These are phyloP conservation scores for Cystofilobasidium macerans DNA, from an alignment of 768 basidiomycete genomes.

Conservation along the genomic window DNA sequence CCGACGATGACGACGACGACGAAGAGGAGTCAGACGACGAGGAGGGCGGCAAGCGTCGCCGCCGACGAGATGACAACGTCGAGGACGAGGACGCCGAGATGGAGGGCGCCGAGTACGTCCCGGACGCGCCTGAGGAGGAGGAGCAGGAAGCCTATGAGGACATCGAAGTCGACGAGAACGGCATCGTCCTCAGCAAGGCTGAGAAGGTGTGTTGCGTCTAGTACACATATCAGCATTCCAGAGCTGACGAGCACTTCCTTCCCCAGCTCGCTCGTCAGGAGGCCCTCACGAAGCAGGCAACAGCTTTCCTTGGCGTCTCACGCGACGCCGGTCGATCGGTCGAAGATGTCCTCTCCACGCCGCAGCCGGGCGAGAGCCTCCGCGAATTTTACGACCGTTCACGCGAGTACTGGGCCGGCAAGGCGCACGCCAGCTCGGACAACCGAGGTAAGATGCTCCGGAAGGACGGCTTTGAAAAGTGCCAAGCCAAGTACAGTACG, in stretches of 20 bases:
- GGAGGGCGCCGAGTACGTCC: constrained; percentile 33
- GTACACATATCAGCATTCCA: not conserved
- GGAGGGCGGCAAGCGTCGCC: constrained; percentile 36
- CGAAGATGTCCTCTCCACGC: constrained; percentile 66
- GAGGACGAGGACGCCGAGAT: constrained; percentile 41
- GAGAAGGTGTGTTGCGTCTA: not conserved
- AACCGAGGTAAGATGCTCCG: constrained; percentile 67
- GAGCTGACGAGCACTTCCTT: not conserved
- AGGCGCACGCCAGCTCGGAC: constrained; percentile 50
- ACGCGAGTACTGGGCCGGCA: constrained; percentile 69
- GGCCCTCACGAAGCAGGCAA: constrained; percentile 43
- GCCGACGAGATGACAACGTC: constrained; percentile 44
- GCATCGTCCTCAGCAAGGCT: constrained; percentile 12
- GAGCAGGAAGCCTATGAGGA: constrained; percentile 28
- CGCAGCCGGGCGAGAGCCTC: constrained; percentile 71
- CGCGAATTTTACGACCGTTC: constrained; percentile 73
- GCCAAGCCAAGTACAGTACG: constrained; percentile 61
- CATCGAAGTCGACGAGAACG: constrained; percentile 29
- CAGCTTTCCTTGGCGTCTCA: constrained; percentile 53
- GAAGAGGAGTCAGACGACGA: constrained; percentile 45
- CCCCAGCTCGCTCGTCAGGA: constrained; percentile 28
- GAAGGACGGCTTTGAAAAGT: constrained; percentile 64
- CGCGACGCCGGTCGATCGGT: constrained; percentile 45
- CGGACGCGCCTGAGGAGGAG: constrained; percentile 29
- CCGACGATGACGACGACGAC: constrained; percentile 44